Base-by-base conservation (phyloP, 2,329 filamentous ascomycete species). In the Blumeria graminis region DNA sequence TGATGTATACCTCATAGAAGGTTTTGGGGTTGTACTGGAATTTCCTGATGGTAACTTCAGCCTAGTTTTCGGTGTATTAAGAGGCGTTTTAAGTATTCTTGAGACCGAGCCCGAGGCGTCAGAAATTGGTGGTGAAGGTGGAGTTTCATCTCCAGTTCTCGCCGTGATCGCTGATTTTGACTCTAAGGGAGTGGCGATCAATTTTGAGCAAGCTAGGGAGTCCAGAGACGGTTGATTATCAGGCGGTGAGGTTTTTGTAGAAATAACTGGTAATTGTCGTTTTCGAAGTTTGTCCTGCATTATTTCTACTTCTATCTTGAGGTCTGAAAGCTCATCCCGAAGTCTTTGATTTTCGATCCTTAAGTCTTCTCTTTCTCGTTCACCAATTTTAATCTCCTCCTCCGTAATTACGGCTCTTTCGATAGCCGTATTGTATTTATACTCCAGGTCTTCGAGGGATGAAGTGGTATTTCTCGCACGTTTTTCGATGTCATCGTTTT, bases 401-500 rank as follows among this genome's bases (percentile, higher is more conserved):
- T 98, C 92, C 71, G 95, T 78, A 76, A 98, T 80, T 32, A 98
- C 92, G 9, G 77, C 81, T 56, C 90, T 77, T 71, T 98, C 92
- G 63, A 98, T 93, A 4, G 89, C 80, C 57, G 93, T 79, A 68
- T 95, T 96, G 70, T 92, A 95, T 70, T 96, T 98, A 60, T 85
- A 90, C 70, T 98, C 92, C 69, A 98, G 75, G 66, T 98, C 92
- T 70, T 98, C 92, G 60, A 96, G 78, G 55, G 90, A 95, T 48
- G 89, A 95, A 38, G 87, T 89, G 33, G 90, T 95, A 69, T 95
- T 92, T 63, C 92, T 82, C 62, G 92, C 90, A 71, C 96, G 90
- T 62, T 88, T 82, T 72, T 98, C 92, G 67, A 90, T 95, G 69
- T 98, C 92, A 73, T 98, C 92, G 71, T 96, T 98, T 67, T 86